Conservation (phyloP, 352 stramenopile genomes). For the Saprolegnia diclina region DNA sequence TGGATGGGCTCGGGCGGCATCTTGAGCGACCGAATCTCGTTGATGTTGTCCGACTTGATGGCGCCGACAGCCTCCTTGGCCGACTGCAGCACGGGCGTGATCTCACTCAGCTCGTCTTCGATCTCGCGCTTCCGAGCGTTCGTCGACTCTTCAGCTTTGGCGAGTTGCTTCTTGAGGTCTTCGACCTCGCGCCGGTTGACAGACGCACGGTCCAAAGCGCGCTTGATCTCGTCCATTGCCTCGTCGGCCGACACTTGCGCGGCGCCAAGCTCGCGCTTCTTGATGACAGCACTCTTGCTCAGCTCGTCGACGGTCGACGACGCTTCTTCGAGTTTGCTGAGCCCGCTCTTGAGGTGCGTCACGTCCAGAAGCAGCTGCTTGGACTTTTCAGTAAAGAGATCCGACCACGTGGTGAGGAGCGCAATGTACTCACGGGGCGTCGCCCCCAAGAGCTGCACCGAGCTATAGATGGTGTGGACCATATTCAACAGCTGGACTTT, state of each 20-base stretch:
- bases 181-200: constrained; percentile 88
- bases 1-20: constrained; percentile 93
- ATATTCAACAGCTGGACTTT: constrained; percentile 36
- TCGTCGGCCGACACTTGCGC: constrained; percentile 88
- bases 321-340: constrained; percentile 89
- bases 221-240: constrained; percentile 95
- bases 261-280: constrained; percentile 84
- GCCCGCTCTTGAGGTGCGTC: constrained; percentile 79
- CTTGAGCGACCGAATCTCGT: constrained; percentile 93
- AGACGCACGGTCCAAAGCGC: constrained; percentile 83
- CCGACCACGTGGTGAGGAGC: constrained; percentile 78
- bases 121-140: constrained; percentile 88
- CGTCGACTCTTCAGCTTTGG: constrained; percentile 85
- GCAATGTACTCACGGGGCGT: constrained; percentile 81
- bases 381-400: constrained; percentile 67
- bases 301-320: constrained; percentile 89
- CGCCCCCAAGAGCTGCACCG: constrained; percentile 58
- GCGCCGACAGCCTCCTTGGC: constrained; percentile 89
- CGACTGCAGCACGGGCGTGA: constrained; percentile 88
- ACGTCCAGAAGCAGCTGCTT: constrained; percentile 85
- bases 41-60: constrained; percentile 95
- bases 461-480: constrained; percentile 54
- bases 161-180: constrained; percentile 87
- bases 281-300: constrained; percentile 75
- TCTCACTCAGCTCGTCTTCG: constrained; percentile 87